phyloP scores from a whole-genome alignment of 176 grass and related monocot genomes.

The Avena eriantha region DNA sequence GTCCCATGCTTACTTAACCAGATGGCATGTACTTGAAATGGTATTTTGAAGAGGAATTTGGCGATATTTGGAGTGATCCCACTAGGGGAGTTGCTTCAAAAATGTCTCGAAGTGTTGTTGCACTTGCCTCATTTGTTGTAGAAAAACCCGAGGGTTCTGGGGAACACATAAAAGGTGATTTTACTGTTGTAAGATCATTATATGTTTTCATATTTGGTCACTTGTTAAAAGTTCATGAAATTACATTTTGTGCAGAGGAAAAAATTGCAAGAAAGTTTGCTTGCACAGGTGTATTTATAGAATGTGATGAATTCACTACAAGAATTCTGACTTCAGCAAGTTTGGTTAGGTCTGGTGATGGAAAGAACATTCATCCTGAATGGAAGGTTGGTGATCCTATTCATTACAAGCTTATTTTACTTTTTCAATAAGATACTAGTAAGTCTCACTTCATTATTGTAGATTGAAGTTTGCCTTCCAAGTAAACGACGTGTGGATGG shows the following conservation, averaged over 20 bases:
- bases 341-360: slow-evolving; percentile 12
- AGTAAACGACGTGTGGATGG: background rate
- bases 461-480: slow-evolving; percentile 5
- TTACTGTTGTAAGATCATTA: background rate
- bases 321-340: slow-evolving; percentile 15
- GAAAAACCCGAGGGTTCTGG: background rate
- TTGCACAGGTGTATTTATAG: slow-evolving; percentile 16
- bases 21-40: background rate
- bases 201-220: background rate
- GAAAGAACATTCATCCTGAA: background rate
- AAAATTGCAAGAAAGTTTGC: background rate
- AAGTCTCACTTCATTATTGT: background rate
- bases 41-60: background rate
- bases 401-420: background rate
- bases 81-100: background rate
- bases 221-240: background rate
- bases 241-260: background rate
- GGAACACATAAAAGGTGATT: background rate
- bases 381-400: background rate
- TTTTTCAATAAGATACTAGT: background rate
- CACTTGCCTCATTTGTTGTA: slow-evolving; percentile 13
- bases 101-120: slow-evolving; percentile 8
- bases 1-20: slow-evolving; percentile 1
- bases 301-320: background rate
- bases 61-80: background rate